Percentiles rank a stretch among this genome's conserved stretches.
Conservation (phyloP, 2,329 filamentous ascomycete genomes). For the Penicillium psychrosexuale region DNA sequence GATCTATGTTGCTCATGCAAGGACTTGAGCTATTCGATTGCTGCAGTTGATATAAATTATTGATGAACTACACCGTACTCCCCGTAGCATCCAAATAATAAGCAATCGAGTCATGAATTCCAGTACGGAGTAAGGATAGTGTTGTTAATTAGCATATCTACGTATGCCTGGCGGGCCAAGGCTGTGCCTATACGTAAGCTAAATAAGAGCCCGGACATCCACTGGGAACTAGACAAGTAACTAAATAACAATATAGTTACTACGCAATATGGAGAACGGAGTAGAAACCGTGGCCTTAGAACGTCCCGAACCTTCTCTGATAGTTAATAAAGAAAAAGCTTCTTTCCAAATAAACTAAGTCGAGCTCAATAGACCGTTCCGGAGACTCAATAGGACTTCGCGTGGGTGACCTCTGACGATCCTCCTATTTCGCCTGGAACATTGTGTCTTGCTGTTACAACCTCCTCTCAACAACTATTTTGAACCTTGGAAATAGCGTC, state of each 20-base stretch:
- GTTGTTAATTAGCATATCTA: neutral
- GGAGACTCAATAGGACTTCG: slow-evolving; percentile 5
- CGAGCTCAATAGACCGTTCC: neutral
- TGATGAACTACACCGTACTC: neutral
- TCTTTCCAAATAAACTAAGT: too few species aligned
- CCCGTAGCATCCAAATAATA: neutral
- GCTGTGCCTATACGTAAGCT: neutral
- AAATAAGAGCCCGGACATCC: neutral
- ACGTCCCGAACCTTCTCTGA: neutral
- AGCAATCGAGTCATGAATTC: neutral
- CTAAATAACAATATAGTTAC: neutral
- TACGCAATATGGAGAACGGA: neutral
- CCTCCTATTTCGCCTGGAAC: slow-evolving; percentile 13
- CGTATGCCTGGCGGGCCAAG: neutral
- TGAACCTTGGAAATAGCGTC: neutral
- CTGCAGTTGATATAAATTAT: neutral
- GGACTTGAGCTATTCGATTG: neutral
- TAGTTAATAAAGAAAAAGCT: neutral
- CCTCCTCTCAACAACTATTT: neutral
- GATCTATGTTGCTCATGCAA: neutral
- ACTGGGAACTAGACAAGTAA: neutral
- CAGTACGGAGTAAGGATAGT: too few species aligned
- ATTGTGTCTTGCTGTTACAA: neutral
- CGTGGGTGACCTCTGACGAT: slow-evolving; percentile 9
- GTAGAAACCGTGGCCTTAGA: slow-evolving; percentile 2